phyloP scores from a whole-genome alignment of 257 asterid genomes.

The Eucommia ulmoides region DNA sequence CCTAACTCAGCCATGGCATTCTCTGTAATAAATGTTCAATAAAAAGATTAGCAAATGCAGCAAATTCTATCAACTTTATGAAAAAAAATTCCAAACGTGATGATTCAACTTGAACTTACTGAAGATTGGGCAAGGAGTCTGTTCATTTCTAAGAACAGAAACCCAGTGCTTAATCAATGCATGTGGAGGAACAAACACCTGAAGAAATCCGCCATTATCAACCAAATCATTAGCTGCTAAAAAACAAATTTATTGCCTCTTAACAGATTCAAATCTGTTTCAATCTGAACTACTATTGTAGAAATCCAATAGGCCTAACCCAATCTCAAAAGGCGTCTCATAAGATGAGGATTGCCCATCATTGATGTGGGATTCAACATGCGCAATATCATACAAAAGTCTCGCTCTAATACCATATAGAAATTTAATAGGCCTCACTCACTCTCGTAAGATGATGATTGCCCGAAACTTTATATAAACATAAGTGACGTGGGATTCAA shows the following conservation, averaged over 20 bases:
- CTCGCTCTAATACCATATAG: too few relatives aligned
- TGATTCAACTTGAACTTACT: too few relatives aligned
- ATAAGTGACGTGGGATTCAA: too few relatives aligned
- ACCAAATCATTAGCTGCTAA: background rate
- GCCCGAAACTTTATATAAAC: too few relatives aligned
- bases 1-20: constrained; percentile 99
- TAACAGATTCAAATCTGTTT: background rate
- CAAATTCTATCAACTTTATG: too few relatives aligned
- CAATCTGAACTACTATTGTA: background rate
- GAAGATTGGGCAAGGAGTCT: constrained; percentile 76
- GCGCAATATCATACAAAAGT: too few relatives aligned
- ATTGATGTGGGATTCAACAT: too few relatives aligned
- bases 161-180: constrained; percentile 96
- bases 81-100: background rate
- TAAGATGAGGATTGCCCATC: too few relatives aligned
- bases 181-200: constrained; percentile 97
- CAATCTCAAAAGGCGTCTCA: too few relatives aligned
- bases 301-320: background rate
- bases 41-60: too few relatives aligned
- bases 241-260: background rate
- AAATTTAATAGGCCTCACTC: too few relatives aligned
- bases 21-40: constrained; percentile 29
- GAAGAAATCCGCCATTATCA: background rate
- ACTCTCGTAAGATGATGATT: too few relatives aligned
- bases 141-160: constrained; percentile 84